These are phyloP conservation scores for Dissophora ornata DNA, from an alignment of 192 early-diverging fungal genomes.

Conservation along the genomic window DNA sequence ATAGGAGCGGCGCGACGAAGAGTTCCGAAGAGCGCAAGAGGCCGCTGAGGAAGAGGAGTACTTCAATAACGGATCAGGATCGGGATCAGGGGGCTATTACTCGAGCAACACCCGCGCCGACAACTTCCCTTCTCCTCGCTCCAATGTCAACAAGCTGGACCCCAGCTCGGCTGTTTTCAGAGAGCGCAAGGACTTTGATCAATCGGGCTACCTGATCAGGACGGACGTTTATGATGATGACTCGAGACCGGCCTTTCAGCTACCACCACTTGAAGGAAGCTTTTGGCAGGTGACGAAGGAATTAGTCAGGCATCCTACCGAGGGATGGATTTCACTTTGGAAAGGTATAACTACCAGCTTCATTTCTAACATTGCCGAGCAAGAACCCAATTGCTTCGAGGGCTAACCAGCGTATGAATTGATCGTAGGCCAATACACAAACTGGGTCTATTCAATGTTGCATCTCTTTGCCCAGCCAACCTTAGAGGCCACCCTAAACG, in stretches of 20 bases:
- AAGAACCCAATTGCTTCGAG: too few relatives aligned
- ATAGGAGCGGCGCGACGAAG: conserved; percentile 44
- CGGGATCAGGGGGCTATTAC: conserved; percentile 25
- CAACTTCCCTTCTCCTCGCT: conserved; percentile 36
- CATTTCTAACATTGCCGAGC: too few relatives aligned
- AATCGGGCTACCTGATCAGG: conserved; percentile 73
- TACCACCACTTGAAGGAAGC: conserved; percentile 69
- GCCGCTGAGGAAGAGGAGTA: conserved; percentile 44
- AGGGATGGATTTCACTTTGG: conserved; percentile 68
- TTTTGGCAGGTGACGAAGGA: conserved; percentile 66
- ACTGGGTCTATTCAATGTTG: conserved; percentile 80
- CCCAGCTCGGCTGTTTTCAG: conserved; percentile 60
- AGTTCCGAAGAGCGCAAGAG: conserved; percentile 37
- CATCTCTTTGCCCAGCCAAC: conserved; percentile 84
- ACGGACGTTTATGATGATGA: conserved; percentile 62
- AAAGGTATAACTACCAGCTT: too few relatives aligned
- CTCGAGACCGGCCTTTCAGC: conserved; percentile 68
- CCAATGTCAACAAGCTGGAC: conserved; percentile 47
- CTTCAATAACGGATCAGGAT: conserved; percentile 20
- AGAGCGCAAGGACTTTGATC: conserved; percentile 58
- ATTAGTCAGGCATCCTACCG: conserved; percentile 70
- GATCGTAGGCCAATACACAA: conserved; percentile 79
- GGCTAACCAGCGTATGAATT: too few relatives aligned
- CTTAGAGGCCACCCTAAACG: conserved; percentile 89
- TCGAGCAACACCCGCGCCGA: conserved; percentile 38